Percentiles rank a stretch among this genome's conserved stretches.
These are phyloP conservation scores for Cercis canadensis DNA, from an alignment of 306 rosid species.

Conservation along the genomic window DNA sequence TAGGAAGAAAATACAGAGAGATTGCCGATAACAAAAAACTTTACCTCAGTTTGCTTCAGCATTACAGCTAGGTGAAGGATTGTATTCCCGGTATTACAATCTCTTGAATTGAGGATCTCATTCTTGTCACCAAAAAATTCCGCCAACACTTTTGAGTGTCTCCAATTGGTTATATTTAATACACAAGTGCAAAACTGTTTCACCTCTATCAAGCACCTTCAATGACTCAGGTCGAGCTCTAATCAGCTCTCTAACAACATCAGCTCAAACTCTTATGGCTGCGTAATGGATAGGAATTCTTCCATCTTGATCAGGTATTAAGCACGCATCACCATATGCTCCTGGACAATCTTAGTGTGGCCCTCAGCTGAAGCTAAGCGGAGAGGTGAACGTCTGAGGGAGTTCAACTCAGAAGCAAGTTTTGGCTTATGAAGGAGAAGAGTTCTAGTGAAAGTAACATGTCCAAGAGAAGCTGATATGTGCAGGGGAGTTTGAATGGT, in stretches of 20 bases:
- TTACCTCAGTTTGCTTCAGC: slow-evolving; percentile 13
- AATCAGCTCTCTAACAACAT: background rate
- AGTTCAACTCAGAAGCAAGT: slow-evolving; percentile 9
- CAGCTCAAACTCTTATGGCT: slow-evolving; percentile 2
- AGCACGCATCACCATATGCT: background rate
- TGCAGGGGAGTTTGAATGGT: slow-evolving; percentile 29
- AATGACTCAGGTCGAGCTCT: background rate
- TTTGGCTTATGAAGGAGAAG: background rate
- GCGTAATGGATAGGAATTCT: slow-evolving; percentile 39
- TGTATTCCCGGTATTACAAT: background rate
- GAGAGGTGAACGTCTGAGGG: background rate
- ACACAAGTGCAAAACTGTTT: slow-evolving; percentile 26
- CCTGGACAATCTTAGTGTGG: slow-evolving; percentile 12
- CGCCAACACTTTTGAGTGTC: slow-evolving; percentile 19
- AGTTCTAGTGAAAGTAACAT: background rate
- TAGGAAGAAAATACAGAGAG: background rate
- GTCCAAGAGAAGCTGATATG: slow-evolving; percentile 16
- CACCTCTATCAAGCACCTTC: background rate
- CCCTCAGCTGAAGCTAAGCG: slow-evolving; percentile 34
- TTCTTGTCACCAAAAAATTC: background rate
- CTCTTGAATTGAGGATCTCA: background rate
- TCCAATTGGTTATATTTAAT: slow-evolving; percentile 29
- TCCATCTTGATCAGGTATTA: slow-evolving; percentile 8
- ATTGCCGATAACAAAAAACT: background rate
- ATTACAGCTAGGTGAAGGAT: background rate